Base-by-base conservation (phyloP, 2,329 filamentous ascomycete species). In the Colletotrichum sp. region DNA sequence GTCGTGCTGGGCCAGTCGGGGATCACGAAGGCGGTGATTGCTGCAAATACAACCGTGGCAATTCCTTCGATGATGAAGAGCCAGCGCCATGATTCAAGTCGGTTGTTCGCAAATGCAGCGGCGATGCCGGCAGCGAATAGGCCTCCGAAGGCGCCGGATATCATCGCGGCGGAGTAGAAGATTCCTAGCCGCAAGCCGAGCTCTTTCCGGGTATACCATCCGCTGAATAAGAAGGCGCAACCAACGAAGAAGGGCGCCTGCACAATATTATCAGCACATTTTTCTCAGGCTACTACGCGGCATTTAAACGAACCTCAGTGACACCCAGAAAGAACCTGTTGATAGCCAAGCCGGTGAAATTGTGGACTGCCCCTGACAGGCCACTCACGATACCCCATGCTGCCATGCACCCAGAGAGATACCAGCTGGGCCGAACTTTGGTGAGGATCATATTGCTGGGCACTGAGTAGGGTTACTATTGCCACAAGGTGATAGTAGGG, bases 41-140 rank as follows among this genome's bases (percentile, higher is more conserved):
- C 44, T 2, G 78, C 77, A 19, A 79, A 76, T 4, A 76, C 65
- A 2, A 80, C 67, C 5, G 79, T 78, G 64, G 89, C 85, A 15
- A 86, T 81, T 2, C 87, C 87, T 72, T 89, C 87, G 0, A 87
- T 82, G 34, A 89, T 87, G 73, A 90, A 90, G 0, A 89, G 80
- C 89, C 88, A 90, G 62, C 88, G 78, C 89, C 88, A 90, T 1
- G 89, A 88, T 2, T 83, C 82, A 2, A 90, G 81, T 0, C 88
- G 87, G 22, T 76, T 65, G 55, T 76, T 30, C 0, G 68, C 61
- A n/a, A 78, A 76, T 0, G 73, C 73, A 4, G 73, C 76, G 8
- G 66, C 59, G 8, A 83, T 82, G 0, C 78, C 81, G n/a, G 81
- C 82, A 0, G 82, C 82, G 1, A 83, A 74, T 0, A 83, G 39